These are phyloP conservation scores for Schizopora paradoxa DNA, from an alignment of 1,284 basidiomycete species.

Conservation along the genomic window DNA sequence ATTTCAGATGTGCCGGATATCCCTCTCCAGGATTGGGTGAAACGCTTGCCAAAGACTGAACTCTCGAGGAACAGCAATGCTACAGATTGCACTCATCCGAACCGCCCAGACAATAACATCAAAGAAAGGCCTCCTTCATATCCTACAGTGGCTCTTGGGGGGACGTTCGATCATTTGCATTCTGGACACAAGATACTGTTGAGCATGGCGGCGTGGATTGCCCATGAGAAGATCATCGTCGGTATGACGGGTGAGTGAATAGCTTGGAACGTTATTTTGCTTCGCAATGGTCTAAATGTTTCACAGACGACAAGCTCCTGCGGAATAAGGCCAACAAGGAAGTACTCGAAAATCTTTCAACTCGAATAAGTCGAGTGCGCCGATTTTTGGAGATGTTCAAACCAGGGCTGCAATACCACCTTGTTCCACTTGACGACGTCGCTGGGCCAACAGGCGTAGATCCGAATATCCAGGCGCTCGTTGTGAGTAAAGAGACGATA, in stretches of 20 bases:
- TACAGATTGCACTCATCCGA: conserved; percentile 18
- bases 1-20: conserved; percentile 6
- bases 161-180: conserved; percentile 97
- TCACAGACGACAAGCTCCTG: conserved; percentile 67
- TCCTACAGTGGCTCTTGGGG: conserved; percentile 58
- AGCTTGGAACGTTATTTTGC: conserved; percentile 12
- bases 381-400: conserved; percentile 67
- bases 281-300: conserved; percentile 12
- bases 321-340: conserved; percentile 68
- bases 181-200: conserved; percentile 97
- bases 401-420: conserved; percentile 54
- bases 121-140: conserved; percentile 8
- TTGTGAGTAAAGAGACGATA: conserved; percentile 83
- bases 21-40: conserved; percentile 13
- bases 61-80: conserved; percentile 10
- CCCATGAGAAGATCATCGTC: conserved; percentile 76
- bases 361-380: conserved; percentile 51
- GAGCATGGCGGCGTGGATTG: conserved; percentile 84
- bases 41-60: conserved; percentile 1
- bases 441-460: conserved; percentile 87
- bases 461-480: conserved; percentile 77
- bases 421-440: conserved; percentile 75
- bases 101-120: conserved; percentile 6
- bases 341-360: conserved; percentile 61
- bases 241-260: conserved; percentile 71